Percentiles rank a stretch among this genome's conserved stretches.
Conservation (phyloP, 805 yeast species). For the Barnettozyma sp. region DNA sequence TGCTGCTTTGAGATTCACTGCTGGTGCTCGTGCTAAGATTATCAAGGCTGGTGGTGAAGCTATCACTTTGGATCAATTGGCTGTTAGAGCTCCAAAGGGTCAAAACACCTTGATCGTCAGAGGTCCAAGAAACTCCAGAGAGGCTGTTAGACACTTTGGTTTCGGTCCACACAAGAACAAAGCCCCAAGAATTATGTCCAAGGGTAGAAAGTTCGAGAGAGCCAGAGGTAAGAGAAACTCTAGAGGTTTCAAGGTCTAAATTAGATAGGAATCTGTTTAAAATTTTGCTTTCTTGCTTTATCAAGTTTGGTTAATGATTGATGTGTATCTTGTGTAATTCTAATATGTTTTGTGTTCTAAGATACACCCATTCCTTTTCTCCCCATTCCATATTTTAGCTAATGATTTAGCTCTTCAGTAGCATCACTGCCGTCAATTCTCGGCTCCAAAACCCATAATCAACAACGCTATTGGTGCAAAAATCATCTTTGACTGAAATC, state of each 20-base stretch:
- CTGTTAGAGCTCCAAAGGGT: slow-evolving; percentile 99
- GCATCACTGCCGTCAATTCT: slow-evolving; percentile 11
- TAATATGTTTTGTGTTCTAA: slow-evolving; percentile 14
- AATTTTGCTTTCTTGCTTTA: slow-evolving; percentile 4
- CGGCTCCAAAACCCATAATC: slow-evolving; percentile 20
- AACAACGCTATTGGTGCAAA: not conserved
- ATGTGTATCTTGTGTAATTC: slow-evolving; percentile 16
- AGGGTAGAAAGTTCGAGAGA: slow-evolving; percentile 99
- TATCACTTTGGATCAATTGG: slow-evolving; percentile 98
- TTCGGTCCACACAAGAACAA: slow-evolving; percentile 99
- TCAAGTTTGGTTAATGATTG: slow-evolving; percentile 13
- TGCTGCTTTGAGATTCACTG: slow-evolving; percentile 99
- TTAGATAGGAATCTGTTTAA: slow-evolving; percentile 11
- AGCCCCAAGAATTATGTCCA: slow-evolving; percentile 97
- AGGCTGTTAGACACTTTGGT: slow-evolving; percentile 99
- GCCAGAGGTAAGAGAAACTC: slow-evolving; percentile 99
- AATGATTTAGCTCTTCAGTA: slow-evolving; percentile 1
- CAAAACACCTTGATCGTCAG: slow-evolving; percentile 95
- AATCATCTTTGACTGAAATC: not conserved
- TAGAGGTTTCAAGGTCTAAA: slow-evolving; percentile 99
- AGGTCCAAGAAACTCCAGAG: slow-evolving; percentile 99
- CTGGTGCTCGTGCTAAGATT: slow-evolving; percentile 97
- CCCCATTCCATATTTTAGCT: slow-evolving; percentile 1
- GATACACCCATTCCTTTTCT: slow-evolving; percentile 17
- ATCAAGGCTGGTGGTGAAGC: slow-evolving; percentile 99